phyloP scores from a whole-genome alignment of 345 rosid genomes.

The Corymbia maculata region DNA sequence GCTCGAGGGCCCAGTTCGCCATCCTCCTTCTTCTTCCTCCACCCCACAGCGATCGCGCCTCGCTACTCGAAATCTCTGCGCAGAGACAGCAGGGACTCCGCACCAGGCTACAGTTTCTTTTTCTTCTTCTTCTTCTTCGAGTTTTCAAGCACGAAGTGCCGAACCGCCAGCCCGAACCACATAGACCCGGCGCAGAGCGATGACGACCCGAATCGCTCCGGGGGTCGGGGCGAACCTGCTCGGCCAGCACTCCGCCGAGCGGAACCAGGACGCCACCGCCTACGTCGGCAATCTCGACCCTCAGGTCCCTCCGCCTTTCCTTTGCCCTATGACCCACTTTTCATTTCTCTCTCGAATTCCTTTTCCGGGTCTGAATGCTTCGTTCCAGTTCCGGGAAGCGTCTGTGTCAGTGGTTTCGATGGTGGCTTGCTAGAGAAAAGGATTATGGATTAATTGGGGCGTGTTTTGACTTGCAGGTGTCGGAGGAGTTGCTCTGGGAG shows the following conservation, averaged over 20 bases:
- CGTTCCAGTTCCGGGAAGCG: not conserved
- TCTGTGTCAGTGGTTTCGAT: not conserved
- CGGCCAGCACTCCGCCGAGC: constrained; percentile 95
- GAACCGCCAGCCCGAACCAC: not conserved
- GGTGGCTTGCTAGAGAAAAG: not conserved
- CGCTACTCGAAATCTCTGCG: not conserved
- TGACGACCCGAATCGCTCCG: constrained; percentile 97
- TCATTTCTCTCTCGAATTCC: not conserved
- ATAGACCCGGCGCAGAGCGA: not conserved
- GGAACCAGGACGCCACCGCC: constrained; percentile 98
- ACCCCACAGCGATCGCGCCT: not conserved
- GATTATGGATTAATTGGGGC: not conserved
- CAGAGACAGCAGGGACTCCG: not conserved
- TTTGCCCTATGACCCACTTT: rapidly evolving
- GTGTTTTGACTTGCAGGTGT: constrained; percentile 17
- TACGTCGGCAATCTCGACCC: constrained; percentile 87
- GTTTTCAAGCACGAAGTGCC: not conserved
- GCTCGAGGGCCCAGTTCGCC: not conserved
- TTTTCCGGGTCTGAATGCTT: not conserved
- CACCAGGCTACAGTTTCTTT: not conserved
- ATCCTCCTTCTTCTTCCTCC: not conserved
- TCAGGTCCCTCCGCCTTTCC: constrained; percentile 26
- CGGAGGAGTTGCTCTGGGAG: constrained; percentile 96
- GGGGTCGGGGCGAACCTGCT: constrained; percentile 97
- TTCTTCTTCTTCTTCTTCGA: not conserved